A percentile compares a stretch with the other conserved stretches of the same genome.
These are phyloP conservation scores for Aureobasidium sp. DNA, from an alignment of 2,329 filamentous ascomycete species.

Conservation along the genomic window DNA sequence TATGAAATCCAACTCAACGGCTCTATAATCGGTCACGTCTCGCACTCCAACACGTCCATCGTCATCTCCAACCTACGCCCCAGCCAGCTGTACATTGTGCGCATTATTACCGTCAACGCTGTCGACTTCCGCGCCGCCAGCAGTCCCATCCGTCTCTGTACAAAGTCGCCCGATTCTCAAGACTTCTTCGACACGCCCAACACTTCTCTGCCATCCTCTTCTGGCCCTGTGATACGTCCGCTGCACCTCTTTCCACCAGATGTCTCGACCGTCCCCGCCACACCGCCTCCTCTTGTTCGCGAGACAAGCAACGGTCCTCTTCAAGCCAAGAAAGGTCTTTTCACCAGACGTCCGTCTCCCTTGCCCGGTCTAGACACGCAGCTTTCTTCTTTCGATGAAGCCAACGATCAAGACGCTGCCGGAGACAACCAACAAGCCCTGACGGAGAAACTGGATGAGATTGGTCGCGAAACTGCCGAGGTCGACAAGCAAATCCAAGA, in stretches of 20 bases:
- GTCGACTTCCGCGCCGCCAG: slow-evolving; percentile 92
- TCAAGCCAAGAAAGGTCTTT: slow-evolving; percentile 53
- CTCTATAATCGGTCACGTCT: slow-evolving; percentile 68
- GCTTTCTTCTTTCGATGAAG: slow-evolving; percentile 28
- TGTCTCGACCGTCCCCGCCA: background rate
- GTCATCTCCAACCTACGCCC: slow-evolving; percentile 82
- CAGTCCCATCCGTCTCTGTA: slow-evolving; percentile 72
- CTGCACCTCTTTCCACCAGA: slow-evolving; percentile 14
- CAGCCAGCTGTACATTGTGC: slow-evolving; percentile 83
- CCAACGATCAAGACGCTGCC: slow-evolving; percentile 43
- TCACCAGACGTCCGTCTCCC: slow-evolving; percentile 68
- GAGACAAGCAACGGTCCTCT: slow-evolving; percentile 53
- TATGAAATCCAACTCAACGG: slow-evolving; percentile 92
- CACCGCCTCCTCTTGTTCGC: slow-evolving; percentile 51
- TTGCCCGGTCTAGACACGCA: slow-evolving; percentile 23
- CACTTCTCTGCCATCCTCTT: slow-evolving; percentile 18
- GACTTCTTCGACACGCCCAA: slow-evolving; percentile 44
- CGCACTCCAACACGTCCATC: slow-evolving; percentile 73
- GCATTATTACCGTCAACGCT: slow-evolving; percentile 81
- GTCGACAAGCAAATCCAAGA: slow-evolving; percentile 59
- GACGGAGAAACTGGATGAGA: slow-evolving; percentile 68
- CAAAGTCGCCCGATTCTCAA: slow-evolving; percentile 38
- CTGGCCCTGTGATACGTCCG: slow-evolving; percentile 13
- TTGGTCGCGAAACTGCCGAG: slow-evolving; percentile 78
- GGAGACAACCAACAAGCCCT: slow-evolving; percentile 66